Conservation (phyloP, 2,329 filamentous ascomycete genomes). For the Stachybotrys echinatus region DNA sequence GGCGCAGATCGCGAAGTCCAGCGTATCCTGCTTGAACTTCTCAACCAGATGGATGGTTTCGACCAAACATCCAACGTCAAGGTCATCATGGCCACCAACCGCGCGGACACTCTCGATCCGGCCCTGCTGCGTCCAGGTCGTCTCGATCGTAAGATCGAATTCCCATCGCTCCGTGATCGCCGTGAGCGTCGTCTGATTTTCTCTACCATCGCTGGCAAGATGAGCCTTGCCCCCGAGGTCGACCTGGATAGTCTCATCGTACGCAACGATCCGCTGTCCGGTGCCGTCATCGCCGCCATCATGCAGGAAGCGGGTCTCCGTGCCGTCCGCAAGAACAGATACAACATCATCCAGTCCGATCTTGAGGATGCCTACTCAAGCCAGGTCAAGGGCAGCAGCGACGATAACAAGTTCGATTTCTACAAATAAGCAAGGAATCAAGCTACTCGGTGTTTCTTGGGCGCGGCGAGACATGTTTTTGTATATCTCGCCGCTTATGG, state of each 20-base stretch:
- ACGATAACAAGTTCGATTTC: conserved; percentile 81
- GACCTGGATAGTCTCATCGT: conserved; percentile 95
- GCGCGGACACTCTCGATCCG: conserved; percentile 93
- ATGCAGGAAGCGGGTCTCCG: conserved; percentile 98
- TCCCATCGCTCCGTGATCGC: conserved; percentile 89
- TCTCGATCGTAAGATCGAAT: conserved; percentile 97
- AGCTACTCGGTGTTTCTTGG: background rate
- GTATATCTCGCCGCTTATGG: too few relatives aligned
- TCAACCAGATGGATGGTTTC: conserved; percentile 99
- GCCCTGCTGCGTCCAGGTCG: conserved; percentile 90
- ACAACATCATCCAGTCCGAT: conserved; percentile 98
- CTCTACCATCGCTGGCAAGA: conserved; percentile 92
- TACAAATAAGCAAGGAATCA: conserved; percentile 58
- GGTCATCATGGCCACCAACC: conserved; percentile 99
- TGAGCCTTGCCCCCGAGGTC: conserved; percentile 94
- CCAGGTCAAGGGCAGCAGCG: conserved; percentile 77
- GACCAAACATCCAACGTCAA: conserved; percentile 99
- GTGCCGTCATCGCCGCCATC: conserved; percentile 94
- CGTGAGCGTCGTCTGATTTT: conserved; percentile 96
- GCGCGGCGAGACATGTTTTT: too few relatives aligned
- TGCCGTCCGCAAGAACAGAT: conserved; percentile 94
- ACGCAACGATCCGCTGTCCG: conserved; percentile 90
- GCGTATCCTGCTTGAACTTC: conserved; percentile 91
- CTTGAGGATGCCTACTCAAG: conserved; percentile 95
- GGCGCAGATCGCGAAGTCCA: conserved; percentile 97